Evolutionary conservation across 768 basidiomycete species (phyloP).

Genomic region (Psilocybe cubensis): DNA sequence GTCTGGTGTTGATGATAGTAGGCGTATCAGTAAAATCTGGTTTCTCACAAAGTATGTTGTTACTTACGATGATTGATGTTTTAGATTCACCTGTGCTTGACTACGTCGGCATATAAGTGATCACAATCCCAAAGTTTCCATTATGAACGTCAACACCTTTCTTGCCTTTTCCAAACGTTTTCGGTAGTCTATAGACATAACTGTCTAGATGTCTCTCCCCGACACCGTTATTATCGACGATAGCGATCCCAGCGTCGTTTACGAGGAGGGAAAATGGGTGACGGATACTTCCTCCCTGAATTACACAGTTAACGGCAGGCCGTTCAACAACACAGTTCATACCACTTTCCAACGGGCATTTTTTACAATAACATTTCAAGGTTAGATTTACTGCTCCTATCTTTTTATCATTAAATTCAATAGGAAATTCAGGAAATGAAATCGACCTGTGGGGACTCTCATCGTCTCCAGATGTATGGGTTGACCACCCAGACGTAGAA

Average conservation of each 20-base stretch:
- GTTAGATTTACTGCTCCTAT: too few species aligned
- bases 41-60: too few species aligned
- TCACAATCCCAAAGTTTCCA: too few species aligned
- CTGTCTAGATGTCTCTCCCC: not conserved
- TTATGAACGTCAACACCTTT: too few species aligned
- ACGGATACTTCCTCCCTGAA: not conserved
- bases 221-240: not conserved
- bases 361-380: not conserved
- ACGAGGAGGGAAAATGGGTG: not conserved
- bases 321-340: not conserved
- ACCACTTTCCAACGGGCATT: not conserved
- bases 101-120: too few species aligned
- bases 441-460: not conserved
- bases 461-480: not conserved
- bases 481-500: not conserved
- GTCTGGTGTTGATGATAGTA: too few species aligned
- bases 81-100: too few species aligned
- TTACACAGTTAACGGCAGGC: not conserved
- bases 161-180: too few species aligned
- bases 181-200: too few species aligned
- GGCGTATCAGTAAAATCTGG: too few species aligned
- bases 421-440: not conserved
- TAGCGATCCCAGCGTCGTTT: not conserved
- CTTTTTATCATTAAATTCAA: too few species aligned
- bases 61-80: too few species aligned